These are phyloP conservation scores for Acidiella bohemica DNA, from an alignment of 495 filamentous ascomycete genomes.

Conservation along the genomic window DNA sequence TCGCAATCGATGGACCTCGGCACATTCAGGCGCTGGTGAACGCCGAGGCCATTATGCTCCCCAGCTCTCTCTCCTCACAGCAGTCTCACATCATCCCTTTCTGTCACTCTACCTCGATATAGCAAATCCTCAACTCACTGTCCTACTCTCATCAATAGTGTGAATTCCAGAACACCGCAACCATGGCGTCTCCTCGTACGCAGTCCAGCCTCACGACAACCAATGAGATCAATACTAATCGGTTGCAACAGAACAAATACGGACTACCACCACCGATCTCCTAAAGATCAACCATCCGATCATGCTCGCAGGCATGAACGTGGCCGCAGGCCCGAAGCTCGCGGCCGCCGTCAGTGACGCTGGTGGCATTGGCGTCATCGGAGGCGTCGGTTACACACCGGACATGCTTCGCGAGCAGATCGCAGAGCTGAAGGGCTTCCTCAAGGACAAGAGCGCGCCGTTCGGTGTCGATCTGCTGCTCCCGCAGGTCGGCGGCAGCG, in stretches of 20 bases:
- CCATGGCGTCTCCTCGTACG: conserved; percentile 19
- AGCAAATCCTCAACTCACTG: too few relatives aligned
- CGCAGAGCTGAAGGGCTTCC: conserved; percentile 76
- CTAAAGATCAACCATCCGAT: conserved; percentile 95
- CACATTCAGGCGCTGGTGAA: too few relatives aligned
- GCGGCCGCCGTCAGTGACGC: conserved; percentile 96
- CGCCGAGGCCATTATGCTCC: too few relatives aligned
- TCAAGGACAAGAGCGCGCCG: conserved; percentile 91
- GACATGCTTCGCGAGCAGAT: conserved; percentile 95
- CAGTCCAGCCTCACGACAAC: too few relatives aligned
- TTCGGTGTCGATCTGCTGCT: conserved; percentile 94
- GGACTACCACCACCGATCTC: conserved; percentile 54
- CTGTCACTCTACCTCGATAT: too few relatives aligned
- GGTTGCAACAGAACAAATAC: conserved; percentile 20
- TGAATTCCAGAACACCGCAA: conserved; percentile 4
- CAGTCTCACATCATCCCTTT: too few relatives aligned
- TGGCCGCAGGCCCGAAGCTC: conserved; percentile 91
- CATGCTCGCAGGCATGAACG: conserved; percentile 96
- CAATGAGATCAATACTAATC: too few relatives aligned
- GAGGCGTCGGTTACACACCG: conserved; percentile 91
- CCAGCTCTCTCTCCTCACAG: too few relatives aligned
- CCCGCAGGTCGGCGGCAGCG: conserved; percentile 85
- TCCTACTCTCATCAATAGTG: not conserved
- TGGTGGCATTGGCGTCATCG: conserved; percentile 90
- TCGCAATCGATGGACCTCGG: too few relatives aligned